Percentiles rank a stretch among this genome's conserved stretches.
phyloP scores from a whole-genome alignment of 2,329 filamentous ascomycete species.

The Xylariaceae sp. region DNA sequence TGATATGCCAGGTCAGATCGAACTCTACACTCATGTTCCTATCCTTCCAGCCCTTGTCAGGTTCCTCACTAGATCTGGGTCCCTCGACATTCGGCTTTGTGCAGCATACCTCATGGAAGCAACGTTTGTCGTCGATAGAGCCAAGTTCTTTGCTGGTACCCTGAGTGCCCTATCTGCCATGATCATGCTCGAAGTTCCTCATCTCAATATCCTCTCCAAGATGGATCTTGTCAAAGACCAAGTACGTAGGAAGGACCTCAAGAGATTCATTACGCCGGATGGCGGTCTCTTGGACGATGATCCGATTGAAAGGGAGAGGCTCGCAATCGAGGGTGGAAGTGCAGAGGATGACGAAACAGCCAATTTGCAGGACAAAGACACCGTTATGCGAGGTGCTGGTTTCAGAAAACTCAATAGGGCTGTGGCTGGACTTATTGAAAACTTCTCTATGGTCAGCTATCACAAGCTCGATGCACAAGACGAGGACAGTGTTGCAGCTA shows the following conservation, averaged over 20 bases:
- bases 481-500: constrained; percentile 80
- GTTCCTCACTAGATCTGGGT: constrained; percentile 72
- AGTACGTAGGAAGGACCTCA: constrained; percentile 80
- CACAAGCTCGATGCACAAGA: constrained; percentile 84
- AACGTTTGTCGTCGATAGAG: constrained; percentile 90
- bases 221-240: constrained; percentile 96
- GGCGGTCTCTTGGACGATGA: constrained; percentile 77
- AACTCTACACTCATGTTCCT: constrained; percentile 95
- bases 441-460: constrained; percentile 97
- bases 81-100: constrained; percentile 85
- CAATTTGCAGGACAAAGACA: constrained; percentile 62
- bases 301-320: constrained; percentile 48
- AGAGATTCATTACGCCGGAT: constrained; percentile 86
- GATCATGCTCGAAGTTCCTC: constrained; percentile 96
- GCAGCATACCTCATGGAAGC: constrained; percentile 93
- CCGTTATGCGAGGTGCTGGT: constrained; percentile 73
- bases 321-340: constrained; percentile 26
- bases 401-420: constrained; percentile 83
- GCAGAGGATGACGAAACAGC: constrained; percentile 45
- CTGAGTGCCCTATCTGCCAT: constrained; percentile 97
- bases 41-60: constrained; percentile 81
- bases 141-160: constrained; percentile 96
- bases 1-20: constrained; percentile 98
- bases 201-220: constrained; percentile 94
- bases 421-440: constrained; percentile 88